Percentiles rank a stretch among this genome's conserved stretches.
Evolutionary conservation across 2,329 filamentous ascomycete genomes (phyloP).

Genomic region (Celoporthe dispersa): DNA sequence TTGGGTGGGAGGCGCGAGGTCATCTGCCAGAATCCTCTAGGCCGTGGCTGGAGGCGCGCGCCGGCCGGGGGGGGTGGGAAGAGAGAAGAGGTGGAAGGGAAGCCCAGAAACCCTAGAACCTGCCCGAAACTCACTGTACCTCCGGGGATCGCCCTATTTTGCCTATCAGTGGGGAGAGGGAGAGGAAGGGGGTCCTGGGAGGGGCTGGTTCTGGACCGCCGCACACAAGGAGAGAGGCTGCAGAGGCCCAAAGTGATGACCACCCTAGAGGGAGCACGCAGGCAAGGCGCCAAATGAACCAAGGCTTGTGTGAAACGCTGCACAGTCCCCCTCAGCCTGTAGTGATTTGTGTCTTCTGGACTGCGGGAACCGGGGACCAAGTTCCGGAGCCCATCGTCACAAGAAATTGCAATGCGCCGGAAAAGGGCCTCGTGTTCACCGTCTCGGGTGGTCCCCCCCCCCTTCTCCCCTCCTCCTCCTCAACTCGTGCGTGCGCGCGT

Average conservation of each 20-base stretch:
- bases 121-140: slow-evolving; percentile 23
- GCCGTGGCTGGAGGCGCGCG: slow-evolving; percentile 22
- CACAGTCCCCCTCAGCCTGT: not conserved
- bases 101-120: slow-evolving; percentile 16
- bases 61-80: slow-evolving; percentile 15
- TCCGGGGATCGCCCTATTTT: slow-evolving; percentile 5
- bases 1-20: slow-evolving; percentile 14
- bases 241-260: not conserved
- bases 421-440: not conserved
- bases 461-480: no score
- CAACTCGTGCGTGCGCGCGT: no score
- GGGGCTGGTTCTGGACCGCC: slow-evolving; percentile 2
- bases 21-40: slow-evolving; percentile 28
- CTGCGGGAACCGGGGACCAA: not conserved
- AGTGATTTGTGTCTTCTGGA: not conserved
- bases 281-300: not conserved
- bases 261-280: not conserved
- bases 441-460: not conserved
- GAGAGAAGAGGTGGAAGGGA: not conserved
- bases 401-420: not conserved
- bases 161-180: slow-evolving; percentile 14
- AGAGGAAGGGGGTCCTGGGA: not conserved
- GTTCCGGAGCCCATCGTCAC: slow-evolving; percentile 1
- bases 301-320: slow-evolving; percentile 5
- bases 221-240: not conserved